phyloP scores from a whole-genome alignment of 345 rosid genomes.

The Hypericum androsaemum region DNA sequence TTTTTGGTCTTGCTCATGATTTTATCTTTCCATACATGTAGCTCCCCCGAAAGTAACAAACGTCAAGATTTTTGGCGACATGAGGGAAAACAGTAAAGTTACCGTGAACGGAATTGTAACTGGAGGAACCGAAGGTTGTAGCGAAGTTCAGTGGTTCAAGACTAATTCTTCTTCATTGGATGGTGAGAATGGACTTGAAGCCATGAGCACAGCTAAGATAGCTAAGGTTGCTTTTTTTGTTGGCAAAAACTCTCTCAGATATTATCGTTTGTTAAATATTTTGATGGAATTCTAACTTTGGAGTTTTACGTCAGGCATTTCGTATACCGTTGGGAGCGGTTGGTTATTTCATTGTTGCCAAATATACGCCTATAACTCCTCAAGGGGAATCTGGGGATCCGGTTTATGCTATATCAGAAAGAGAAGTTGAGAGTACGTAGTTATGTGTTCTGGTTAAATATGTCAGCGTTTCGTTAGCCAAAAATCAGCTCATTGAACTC shows the following conservation, averaged over 20 bases:
- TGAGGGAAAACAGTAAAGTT: conserved; percentile 78
- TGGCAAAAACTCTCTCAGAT: neutral
- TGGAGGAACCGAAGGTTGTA: conserved; percentile 89
- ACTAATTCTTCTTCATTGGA: conserved; percentile 40
- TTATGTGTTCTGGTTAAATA: neutral
- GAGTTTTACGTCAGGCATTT: conserved; percentile 53
- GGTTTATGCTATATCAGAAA: conserved; percentile 61
- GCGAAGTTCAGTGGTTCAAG: conserved; percentile 97
- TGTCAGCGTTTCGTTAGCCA: neutral
- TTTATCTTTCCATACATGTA: conserved; percentile 20
- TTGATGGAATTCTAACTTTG: conserved; percentile 14
- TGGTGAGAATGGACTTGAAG: conserved; percentile 64
- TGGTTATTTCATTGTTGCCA: conserved; percentile 66
- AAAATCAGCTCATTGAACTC: conserved; percentile 7
- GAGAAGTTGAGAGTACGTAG: conserved; percentile 68
- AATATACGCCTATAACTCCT: conserved; percentile 79
- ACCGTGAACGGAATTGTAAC: conserved; percentile 71
- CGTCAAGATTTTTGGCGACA: conserved; percentile 78
- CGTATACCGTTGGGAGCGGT: conserved; percentile 95
- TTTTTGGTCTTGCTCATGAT: conserved; percentile 6
- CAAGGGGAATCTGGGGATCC: conserved; percentile 89
- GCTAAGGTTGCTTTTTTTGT: conserved; percentile 49
- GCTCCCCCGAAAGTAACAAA: conserved; percentile 91
- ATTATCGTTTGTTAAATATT: neutral
- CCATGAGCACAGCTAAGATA: conserved; percentile 70